Conservation (phyloP, 129 eudicot species). For the Centella asiatica region DNA sequence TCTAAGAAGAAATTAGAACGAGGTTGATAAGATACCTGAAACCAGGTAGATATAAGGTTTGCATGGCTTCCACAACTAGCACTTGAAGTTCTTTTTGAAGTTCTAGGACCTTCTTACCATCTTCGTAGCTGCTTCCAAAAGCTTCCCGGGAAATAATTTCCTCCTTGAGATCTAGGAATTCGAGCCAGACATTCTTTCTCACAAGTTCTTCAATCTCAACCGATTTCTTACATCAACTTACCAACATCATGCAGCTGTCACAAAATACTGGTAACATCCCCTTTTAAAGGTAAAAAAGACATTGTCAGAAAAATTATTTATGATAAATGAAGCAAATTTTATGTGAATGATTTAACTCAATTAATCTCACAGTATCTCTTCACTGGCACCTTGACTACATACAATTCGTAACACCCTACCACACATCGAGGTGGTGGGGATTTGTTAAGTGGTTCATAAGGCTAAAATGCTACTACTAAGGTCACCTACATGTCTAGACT, state of each 20-base stretch:
- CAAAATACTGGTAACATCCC: slow-evolving; percentile 33
- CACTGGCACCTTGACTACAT: no score
- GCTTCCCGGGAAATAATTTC: slow-evolving; percentile 44
- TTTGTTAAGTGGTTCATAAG: no score
- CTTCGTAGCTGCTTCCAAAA: slow-evolving; percentile 46
- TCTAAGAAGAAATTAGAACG: neutral
- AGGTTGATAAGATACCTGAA: slow-evolving; percentile 22
- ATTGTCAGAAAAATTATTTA: neutral
- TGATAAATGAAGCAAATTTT: neutral
- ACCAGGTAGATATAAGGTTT: slow-evolving; percentile 41
- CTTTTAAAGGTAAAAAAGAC: slow-evolving; percentile 10
- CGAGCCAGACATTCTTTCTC: slow-evolving; percentile 41
- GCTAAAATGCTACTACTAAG: no score
- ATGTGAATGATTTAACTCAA: no score
- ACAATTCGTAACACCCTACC: no score
- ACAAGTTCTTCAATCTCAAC: slow-evolving; percentile 15
- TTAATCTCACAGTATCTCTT: no score
- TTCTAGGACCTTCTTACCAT: slow-evolving; percentile 37
- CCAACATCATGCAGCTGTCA: slow-evolving; percentile 12
- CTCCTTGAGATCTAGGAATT: slow-evolving; percentile 32
- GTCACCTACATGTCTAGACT: no score
- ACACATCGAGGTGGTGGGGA: no score
- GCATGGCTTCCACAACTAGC: slow-evolving; percentile 35
- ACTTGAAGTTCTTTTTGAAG: slow-evolving; percentile 31
- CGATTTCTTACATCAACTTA: slow-evolving; percentile 28